Conservation (phyloP, 2,329 filamentous ascomycete genomes). For the Raffaelea albimanens region DNA sequence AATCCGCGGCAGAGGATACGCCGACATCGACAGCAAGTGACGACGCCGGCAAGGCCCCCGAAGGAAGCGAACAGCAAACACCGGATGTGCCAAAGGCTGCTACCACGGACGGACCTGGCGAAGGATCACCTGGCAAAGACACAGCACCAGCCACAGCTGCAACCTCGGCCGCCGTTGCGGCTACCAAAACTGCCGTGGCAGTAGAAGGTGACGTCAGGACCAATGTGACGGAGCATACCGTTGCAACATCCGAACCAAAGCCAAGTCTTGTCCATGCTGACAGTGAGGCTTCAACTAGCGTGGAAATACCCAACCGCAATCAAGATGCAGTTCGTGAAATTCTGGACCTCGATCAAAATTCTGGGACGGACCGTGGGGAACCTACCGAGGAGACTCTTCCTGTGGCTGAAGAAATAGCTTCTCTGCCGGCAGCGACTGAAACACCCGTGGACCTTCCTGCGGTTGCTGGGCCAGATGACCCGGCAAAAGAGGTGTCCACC, state of each 20-base stretch:
- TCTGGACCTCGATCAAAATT: constrained; percentile 4
- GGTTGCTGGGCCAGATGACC: not conserved
- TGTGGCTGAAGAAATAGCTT: not conserved
- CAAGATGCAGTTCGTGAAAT: constrained; percentile 3
- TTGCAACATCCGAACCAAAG: not conserved
- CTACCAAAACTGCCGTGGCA: constrained; percentile 3
- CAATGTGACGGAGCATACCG: not conserved
- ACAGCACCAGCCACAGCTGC: not conserved
- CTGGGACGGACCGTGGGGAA: not conserved
- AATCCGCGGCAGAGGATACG: too few relatives aligned
- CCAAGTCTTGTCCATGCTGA: constrained; percentile 3
- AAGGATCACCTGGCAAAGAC: too few relatives aligned
- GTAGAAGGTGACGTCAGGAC: constrained; percentile 8
- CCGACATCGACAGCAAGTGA: too few relatives aligned
- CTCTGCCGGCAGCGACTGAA: not conserved
- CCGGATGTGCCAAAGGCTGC: too few relatives aligned
- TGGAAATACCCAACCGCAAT: constrained; percentile 4
- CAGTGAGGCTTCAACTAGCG: constrained; percentile 6
- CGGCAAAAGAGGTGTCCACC: not conserved
- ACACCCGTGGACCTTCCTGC: not conserved
- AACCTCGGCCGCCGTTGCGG: constrained; percentile 1
- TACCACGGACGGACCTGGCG: too few relatives aligned
- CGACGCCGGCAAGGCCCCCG: too few relatives aligned
- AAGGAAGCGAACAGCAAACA: too few relatives aligned
- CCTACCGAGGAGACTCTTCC: constrained; percentile 7